Base-by-base conservation (phyloP, 495 filamentous ascomycete species). In the Podospora pseudoanserina region DNA sequence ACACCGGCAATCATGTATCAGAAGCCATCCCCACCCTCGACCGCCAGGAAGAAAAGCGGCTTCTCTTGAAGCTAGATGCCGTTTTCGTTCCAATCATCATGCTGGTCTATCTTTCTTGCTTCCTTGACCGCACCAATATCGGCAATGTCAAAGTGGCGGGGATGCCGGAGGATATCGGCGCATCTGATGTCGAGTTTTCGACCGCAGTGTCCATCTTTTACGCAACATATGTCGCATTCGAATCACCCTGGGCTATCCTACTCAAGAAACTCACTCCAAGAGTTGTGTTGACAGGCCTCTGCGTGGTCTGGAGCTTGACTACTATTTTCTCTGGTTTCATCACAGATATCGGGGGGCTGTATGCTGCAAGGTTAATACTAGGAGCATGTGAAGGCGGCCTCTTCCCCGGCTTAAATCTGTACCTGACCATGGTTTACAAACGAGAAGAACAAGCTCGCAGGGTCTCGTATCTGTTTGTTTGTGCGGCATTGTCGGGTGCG, bases 321-420 rank as follows among this genome's bases (percentile, higher is more conserved):
- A 85, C 86, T 0, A 78, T 85, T 11, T 84, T 84, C 64, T 82
- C 85, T 0, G 86, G 84, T 6, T 85, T 87, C 59, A 78, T 86
- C 5, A 70, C 80, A 18, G 83, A 76, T 60, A 81, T 85, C 27
- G 81, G 77, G 16, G 75, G 78, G 2, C 72, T 88, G 0, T 82
- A 83, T 58, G 86, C 83, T 2, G 83, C 81, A 20, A 79, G 86
- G 0, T 75, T 87, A 23, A 77, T 89, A 23, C 79, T 88, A 5
- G 87, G 87, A 0, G 80, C 80, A 2, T 85, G 83, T 23, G 86
- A 88, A 66, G 82, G 79, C 26, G 92, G 92, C 1, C 75, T 93
- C 1, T 92, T 92, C 73, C 90, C 91, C 0, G 93, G 92, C 1
- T 83, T 96, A 1, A 90, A 89, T 61, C 91, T 94, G 73, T 95